Conservation (phyloP, 73 alveolate genomes). For the Paramecium caudatum region DNA sequence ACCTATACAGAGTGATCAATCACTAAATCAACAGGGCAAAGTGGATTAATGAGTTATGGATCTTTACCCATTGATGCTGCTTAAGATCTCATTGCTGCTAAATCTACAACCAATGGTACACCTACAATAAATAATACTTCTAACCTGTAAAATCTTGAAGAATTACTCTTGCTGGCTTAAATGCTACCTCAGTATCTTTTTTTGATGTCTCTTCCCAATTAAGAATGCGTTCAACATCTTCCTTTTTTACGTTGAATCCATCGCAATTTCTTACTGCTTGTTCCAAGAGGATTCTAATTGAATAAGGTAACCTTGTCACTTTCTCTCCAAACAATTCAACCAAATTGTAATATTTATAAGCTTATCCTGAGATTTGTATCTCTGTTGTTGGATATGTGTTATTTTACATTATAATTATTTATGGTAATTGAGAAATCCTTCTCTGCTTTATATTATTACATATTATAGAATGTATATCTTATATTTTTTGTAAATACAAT, state of each 20-base stretch:
- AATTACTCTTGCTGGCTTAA: conserved; percentile 95
- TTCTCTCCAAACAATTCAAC: conserved; percentile 44
- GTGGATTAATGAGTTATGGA: conserved; percentile 88
- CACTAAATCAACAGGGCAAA: conserved; percentile 91
- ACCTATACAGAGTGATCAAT: conserved; percentile 92
- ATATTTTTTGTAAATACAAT: no score
- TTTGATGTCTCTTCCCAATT: conserved; percentile 87
- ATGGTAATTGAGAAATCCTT: not conserved
- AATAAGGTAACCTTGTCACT: conserved; percentile 81
- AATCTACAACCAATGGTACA: conserved; percentile 94
- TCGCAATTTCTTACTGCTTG: conserved; percentile 94
- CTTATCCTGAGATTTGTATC: not conserved
- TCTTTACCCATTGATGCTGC: conserved; percentile 89
- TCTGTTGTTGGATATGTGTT: conserved; percentile 28
- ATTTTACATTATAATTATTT: conserved; percentile 17
- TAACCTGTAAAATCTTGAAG: conserved; percentile 91
- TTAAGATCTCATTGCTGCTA: conserved; percentile 96
- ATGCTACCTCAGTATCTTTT: conserved; percentile 89
- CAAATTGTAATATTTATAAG: conserved; percentile 13
- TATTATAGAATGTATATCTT: no score
- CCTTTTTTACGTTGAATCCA: conserved; percentile 83
- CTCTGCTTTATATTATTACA: no score
- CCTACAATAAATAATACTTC: conserved; percentile 65
- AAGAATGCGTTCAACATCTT: conserved; percentile 89
- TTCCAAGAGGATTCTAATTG: conserved; percentile 90